phyloP scores from a whole-genome alignment of 352 stramenopile genomes.

The Pythium chondricola region DNA sequence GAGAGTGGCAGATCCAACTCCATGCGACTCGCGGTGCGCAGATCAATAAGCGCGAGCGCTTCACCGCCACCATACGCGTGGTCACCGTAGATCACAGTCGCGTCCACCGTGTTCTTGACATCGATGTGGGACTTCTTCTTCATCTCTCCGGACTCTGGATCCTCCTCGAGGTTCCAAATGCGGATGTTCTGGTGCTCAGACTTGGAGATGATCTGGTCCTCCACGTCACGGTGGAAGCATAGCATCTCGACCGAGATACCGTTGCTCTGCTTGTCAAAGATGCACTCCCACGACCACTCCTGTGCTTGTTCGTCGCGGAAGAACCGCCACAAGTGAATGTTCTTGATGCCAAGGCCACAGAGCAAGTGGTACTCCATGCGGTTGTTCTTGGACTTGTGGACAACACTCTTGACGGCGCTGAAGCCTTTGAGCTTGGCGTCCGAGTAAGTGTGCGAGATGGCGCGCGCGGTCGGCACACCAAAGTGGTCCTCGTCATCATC shows the following conservation, averaged over 20 bases:
- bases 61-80: slow-evolving; percentile 72
- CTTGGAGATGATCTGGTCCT: slow-evolving; percentile 74
- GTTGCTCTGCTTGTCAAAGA: slow-evolving; percentile 85
- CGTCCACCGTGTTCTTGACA: slow-evolving; percentile 70
- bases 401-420: slow-evolving; percentile 62
- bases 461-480: slow-evolving; percentile 39
- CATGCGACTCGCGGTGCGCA: slow-evolving; percentile 46
- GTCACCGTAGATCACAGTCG: slow-evolving; percentile 56
- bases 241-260: slow-evolving; percentile 81
- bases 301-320: slow-evolving; percentile 31
- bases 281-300: slow-evolving; percentile 74
- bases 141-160: slow-evolving; percentile 26
- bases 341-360: slow-evolving; percentile 84
- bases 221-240: slow-evolving; percentile 46
- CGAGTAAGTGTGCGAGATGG: slow-evolving; percentile 62
- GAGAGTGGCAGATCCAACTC: slow-evolving; percentile 71
- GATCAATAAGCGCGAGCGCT: slow-evolving; percentile 55
- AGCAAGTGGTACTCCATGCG: slow-evolving; percentile 71
- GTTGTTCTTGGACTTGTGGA: slow-evolving; percentile 26
- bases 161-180: slow-evolving; percentile 73
- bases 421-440: slow-evolving; percentile 85
- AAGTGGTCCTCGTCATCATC: slow-evolving; percentile 32
- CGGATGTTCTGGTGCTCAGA: slow-evolving; percentile 82
- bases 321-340: slow-evolving; percentile 82
- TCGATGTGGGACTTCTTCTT: slow-evolving; percentile 68